Base-by-base conservation (phyloP, 352 stramenopile species). In the Globisporangium megalacanthum region DNA sequence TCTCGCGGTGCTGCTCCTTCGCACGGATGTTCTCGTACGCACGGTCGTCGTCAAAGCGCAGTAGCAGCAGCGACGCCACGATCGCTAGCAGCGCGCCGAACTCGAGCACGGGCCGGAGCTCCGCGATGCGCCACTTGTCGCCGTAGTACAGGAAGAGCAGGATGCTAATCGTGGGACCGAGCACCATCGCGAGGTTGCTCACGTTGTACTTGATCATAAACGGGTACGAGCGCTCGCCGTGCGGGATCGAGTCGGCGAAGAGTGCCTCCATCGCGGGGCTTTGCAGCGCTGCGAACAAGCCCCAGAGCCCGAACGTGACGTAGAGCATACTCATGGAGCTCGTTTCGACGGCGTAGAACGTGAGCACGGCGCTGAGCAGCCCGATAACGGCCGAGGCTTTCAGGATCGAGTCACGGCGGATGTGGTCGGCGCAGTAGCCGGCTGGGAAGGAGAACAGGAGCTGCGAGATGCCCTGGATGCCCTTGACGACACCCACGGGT, bases 221-320 rank as follows among this genome's bases (percentile, higher is more conserved):
- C 17, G 80, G 86, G 9, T 78, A 66, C 1, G 79, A 92, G 35
- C 88, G 66, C 57, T 88, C 66, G 0, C 83, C 80, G 2, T 73
- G 47, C 9, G 78, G 77, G 33, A 95, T 72, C 1, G 85, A 95
- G 60, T 96, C 88, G 13, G 85, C 85, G 49, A 96, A 94, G 0
- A 96, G 60, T 2, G 89, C 87, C 48, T 94, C 82, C 54, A 88
- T 69, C 0, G 82, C 72, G 4, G 88, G 85, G 59, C 81, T 83
- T 35, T 88, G 76, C 44, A 95, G 72, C 4, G 86, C 83, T 19
- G 72, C 66, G 62, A 92, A 94, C 15, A 75, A 53, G 17, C 89
- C 89, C 83, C 86, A 96, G 3, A 95, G 51, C 6, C 55, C 73
- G 59, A 95, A 90, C 9, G 78, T 66, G 4, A 75, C 37, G 57